phyloP scores from a whole-genome alignment of 176 grass and related monocot species.

The Juncus effusus region DNA sequence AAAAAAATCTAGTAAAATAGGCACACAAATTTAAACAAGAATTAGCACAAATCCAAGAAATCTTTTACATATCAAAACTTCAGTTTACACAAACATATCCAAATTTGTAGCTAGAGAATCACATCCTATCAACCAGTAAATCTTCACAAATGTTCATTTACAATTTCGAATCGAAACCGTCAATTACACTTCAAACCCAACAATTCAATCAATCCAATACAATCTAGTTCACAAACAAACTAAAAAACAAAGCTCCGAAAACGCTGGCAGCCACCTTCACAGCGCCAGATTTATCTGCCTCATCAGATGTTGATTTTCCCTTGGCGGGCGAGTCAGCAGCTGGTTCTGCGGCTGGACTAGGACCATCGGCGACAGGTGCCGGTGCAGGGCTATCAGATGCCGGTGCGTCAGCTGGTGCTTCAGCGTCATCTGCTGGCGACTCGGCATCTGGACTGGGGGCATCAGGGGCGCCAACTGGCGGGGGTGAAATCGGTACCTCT shows the following conservation, averaged over 20 bases:
- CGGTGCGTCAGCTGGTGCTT: conserved; percentile 5
- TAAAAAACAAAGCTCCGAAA: not conserved
- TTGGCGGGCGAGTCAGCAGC: not conserved
- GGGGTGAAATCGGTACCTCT: not conserved
- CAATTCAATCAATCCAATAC: conserved; percentile 4
- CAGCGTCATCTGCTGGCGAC: not conserved
- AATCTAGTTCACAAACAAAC: conserved; percentile 10
- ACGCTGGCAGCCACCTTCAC: not conserved
- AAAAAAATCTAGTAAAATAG: no score
- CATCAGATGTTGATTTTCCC: not conserved
- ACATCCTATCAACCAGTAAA: not conserved
- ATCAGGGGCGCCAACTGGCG: not conserved
- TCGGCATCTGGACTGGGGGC: no score
- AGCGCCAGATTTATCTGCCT: not conserved
- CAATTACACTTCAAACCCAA: not conserved
- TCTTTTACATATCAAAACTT: no score
- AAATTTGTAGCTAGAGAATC: no score
- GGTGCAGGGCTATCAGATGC: not conserved
- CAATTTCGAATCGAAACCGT: no score
- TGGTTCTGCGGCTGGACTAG: not conserved
- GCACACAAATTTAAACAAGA: no score
- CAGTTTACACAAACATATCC: no score
- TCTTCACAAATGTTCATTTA: no score
- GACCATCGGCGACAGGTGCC: not conserved
- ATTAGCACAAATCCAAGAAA: no score